Evolutionary conservation across 129 eudicot species (phyloP).

Genomic region (Chrysanthemum seticuspe): DNA sequence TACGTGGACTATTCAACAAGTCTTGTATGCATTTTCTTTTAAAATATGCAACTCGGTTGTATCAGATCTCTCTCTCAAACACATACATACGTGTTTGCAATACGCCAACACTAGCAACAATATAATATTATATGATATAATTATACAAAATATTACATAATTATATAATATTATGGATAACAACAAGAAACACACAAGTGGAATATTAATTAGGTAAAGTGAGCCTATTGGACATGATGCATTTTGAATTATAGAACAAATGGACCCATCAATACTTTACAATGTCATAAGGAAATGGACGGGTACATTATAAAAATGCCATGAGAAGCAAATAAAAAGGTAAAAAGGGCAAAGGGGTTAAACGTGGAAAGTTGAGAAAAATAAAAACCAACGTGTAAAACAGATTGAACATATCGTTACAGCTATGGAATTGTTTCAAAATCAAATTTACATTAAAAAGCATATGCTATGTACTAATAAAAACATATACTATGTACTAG

Average conservation of each 20-base stretch:
- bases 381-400: background rate
- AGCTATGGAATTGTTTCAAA: background rate
- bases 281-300: conserved; percentile 4
- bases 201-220: conserved; percentile 62
- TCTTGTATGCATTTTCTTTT: no score
- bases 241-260: conserved; percentile 20
- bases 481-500: no score
- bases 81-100: no score
- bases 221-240: conserved; percentile 37
- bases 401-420: background rate
- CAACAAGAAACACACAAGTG: conserved; percentile 20
- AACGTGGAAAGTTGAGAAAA: background rate
- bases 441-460: no score
- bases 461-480: no score
- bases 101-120: no score
- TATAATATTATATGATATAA: no score
- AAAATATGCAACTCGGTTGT: no score
- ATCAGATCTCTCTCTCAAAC: no score
- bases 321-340: background rate
- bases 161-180: background rate
- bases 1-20: no score
- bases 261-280: conserved; percentile 18
- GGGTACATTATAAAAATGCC: conserved; percentile 2
- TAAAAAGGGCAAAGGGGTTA: background rate
- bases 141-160: background rate